A percentile compares a stretch with the other conserved stretches of the same genome.
phyloP scores from a whole-genome alignment of 2,329 filamentous ascomycete genomes.

The Dothideomycetes sp. region DNA sequence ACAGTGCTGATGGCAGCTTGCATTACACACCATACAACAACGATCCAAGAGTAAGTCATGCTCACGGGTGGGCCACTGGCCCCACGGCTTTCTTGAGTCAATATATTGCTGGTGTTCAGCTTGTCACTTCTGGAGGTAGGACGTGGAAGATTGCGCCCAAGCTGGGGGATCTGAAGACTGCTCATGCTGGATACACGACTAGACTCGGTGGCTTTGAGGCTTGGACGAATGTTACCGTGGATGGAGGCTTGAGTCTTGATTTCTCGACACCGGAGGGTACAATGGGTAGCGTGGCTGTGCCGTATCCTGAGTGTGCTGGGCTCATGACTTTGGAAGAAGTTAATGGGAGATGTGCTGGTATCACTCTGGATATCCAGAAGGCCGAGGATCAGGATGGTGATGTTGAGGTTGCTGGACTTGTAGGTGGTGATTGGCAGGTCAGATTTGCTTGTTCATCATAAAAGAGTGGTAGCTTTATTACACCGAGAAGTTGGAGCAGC shows the following conservation, averaged over 20 bases:
- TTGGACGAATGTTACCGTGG: constrained; percentile 9
- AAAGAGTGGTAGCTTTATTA: not conserved
- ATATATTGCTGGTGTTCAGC: constrained; percentile 34
- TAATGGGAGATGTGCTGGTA: constrained; percentile 9
- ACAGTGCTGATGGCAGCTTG: constrained; percentile 31
- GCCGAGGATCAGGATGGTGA: constrained; percentile 8
- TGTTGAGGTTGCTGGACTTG: constrained; percentile 13
- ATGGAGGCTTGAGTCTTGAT: constrained; percentile 6
- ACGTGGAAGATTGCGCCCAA: constrained; percentile 17
- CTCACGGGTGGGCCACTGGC: constrained; percentile 44
- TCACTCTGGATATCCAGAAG: constrained; percentile 11
- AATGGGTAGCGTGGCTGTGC: constrained; percentile 8
- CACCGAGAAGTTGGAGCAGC: not conserved
- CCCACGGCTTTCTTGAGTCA: constrained; percentile 37
- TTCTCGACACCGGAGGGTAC: constrained; percentile 10
- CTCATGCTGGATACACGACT: constrained; percentile 11
- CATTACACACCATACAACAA: constrained; percentile 40
- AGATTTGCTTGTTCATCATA: too few species aligned
- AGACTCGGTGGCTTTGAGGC: constrained; percentile 11
- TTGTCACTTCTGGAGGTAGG: constrained; percentile 21
- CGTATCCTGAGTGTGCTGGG: constrained; percentile 15
- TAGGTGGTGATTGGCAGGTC: constrained; percentile 14
- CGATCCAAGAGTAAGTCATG: constrained; percentile 31
- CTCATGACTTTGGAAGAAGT: constrained; percentile 11
- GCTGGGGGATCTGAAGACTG: constrained; percentile 8